Percentiles rank a stretch among this genome's conserved stretches.
These are phyloP conservation scores for Coemansia sp. DNA, from an alignment of 192 early-diverging fungal genomes.

Conservation along the genomic window DNA sequence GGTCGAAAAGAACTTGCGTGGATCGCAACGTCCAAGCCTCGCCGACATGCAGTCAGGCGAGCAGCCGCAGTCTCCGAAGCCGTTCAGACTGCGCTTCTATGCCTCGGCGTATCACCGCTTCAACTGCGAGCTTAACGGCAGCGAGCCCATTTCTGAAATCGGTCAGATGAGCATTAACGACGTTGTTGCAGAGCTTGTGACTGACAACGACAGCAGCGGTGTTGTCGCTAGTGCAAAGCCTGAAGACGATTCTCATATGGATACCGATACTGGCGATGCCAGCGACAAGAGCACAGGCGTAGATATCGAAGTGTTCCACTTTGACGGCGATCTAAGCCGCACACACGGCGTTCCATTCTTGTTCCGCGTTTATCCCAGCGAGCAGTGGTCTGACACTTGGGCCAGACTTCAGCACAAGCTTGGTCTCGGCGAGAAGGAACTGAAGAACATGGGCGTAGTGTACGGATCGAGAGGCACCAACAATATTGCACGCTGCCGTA, in stretches of 20 bases:
- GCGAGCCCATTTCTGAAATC: conserved; percentile 52
- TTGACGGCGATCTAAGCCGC: conserved; percentile 62
- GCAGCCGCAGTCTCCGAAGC: conserved; percentile 19
- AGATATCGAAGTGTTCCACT: conserved; percentile 75
- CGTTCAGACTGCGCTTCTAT: conserved; percentile 58
- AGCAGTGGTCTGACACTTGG: conserved; percentile 69
- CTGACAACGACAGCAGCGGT: neutral
- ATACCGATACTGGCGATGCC: neutral
- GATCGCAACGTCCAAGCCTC: conserved; percentile 7
- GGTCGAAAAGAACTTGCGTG: conserved; percentile 33
- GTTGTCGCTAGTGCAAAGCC: neutral
- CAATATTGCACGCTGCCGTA: conserved; percentile 16
- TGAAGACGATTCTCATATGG: neutral
- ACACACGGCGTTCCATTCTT: conserved; percentile 83
- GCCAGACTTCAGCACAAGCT: conserved; percentile 64
- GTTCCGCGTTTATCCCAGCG: conserved; percentile 65
- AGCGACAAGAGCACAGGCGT: conserved; percentile 15
- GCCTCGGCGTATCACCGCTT: conserved; percentile 56
- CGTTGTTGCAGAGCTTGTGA: conserved; percentile 20
- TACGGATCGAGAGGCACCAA: conserved; percentile 16
- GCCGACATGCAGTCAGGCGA: conserved; percentile 2
- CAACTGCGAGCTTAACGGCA: conserved; percentile 33
- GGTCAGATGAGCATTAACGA: conserved; percentile 37
- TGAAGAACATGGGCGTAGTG: conserved; percentile 47
- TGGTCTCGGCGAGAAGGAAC: conserved; percentile 83